phyloP scores from a whole-genome alignment of 306 rosid genomes.

The Crataegus laevigata region DNA sequence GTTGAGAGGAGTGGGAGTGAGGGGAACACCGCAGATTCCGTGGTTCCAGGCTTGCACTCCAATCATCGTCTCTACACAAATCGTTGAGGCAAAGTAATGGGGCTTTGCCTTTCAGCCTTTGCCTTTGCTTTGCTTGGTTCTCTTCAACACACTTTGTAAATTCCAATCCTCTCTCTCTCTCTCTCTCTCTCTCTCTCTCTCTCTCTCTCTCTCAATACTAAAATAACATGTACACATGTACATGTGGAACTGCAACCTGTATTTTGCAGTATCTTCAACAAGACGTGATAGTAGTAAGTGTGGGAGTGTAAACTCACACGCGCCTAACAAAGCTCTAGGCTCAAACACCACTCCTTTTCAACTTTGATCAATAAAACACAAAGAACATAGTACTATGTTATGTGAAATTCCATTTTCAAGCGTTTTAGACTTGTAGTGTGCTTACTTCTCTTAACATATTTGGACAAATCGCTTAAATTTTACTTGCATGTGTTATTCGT shows the following conservation, averaged over 20 bases:
- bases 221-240: slow-evolving; percentile 4
- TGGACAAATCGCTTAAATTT: neutral
- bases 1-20: slow-evolving; percentile 19
- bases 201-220: slow-evolving; percentile 12
- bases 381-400: neutral
- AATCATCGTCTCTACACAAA: slow-evolving; percentile 41
- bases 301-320: neutral
- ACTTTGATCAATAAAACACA: neutral
- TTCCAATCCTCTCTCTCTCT: neutral
- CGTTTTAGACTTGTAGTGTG: neutral
- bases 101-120: slow-evolving; percentile 15
- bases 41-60: slow-evolving; percentile 90
- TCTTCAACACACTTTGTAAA: slow-evolving; percentile 13
- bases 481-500: neutral
- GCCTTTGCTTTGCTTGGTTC: slow-evolving; percentile 12
- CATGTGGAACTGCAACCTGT: neutral
- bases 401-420: neutral
- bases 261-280: slow-evolving; percentile 12
- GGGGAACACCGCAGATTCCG: slow-evolving; percentile 78
- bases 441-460: neutral
- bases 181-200: neutral
- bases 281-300: neutral
- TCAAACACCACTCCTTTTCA: neutral
- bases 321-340: neutral
- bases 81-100: slow-evolving; percentile 63